Conservation (phyloP, 345 rosid species). For the Noccaea caerulescens region DNA sequence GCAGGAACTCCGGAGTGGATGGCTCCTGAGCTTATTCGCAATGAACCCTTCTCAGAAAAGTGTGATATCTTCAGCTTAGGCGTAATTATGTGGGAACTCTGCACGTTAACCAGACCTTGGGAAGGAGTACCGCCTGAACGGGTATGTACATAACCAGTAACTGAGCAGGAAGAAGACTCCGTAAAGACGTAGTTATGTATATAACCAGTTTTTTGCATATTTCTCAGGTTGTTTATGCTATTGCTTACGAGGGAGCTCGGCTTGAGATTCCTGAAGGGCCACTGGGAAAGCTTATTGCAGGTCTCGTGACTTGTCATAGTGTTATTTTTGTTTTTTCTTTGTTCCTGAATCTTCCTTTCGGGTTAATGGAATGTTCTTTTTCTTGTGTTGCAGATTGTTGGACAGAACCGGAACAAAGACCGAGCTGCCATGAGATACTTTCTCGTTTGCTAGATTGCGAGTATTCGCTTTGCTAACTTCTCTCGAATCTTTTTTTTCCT, state of each 20-base stretch:
- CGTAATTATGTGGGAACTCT: constrained; percentile 98
- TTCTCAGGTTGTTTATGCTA: constrained; percentile 82
- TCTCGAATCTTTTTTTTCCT: constrained; percentile 16
- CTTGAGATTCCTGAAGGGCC: constrained; percentile 93
- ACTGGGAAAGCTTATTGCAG: constrained; percentile 83
- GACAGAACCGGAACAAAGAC: constrained; percentile 83
- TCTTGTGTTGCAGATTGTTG: constrained; percentile 72
- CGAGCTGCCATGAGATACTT: constrained; percentile 81
- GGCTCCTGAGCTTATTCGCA: constrained; percentile 97
- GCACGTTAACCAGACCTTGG: constrained; percentile 92
- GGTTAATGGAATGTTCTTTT: neutral
- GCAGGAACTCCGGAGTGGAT: constrained; percentile 99
- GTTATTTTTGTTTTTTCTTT: neutral
- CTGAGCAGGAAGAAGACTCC: constrained; percentile 11
- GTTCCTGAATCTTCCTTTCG: constrained; percentile 21
- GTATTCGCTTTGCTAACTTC: constrained; percentile 62
- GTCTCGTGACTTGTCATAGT: constrained; percentile 40
- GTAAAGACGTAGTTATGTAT: neutral
- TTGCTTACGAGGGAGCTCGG: constrained; percentile 86
- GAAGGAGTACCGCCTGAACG: constrained; percentile 92
- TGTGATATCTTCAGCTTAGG: constrained; percentile 99
- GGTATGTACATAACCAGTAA: constrained; percentile 47
- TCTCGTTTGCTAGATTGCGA: constrained; percentile 89
- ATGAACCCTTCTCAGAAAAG: constrained; percentile 90
- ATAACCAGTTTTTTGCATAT: constrained; percentile 14